phyloP scores from a whole-genome alignment of 2,329 filamentous ascomycete species.

The Alternaria gansuensis region DNA sequence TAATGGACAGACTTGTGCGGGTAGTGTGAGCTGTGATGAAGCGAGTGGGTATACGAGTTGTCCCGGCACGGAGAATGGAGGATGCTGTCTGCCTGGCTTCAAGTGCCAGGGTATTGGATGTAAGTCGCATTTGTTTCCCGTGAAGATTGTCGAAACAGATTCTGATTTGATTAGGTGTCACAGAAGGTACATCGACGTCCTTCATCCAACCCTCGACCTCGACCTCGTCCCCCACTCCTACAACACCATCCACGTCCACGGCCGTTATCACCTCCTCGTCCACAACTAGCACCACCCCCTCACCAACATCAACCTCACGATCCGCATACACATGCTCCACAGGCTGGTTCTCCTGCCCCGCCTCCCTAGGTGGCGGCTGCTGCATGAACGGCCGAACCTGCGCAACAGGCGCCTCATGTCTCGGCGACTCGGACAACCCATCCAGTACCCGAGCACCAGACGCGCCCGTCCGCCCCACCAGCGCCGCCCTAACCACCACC shows the following conservation, averaged over 20 bases:
- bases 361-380: slow-evolving; percentile 59
- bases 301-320: slow-evolving; percentile 16
- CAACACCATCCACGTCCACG: slow-evolving; percentile 47
- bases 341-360: slow-evolving; percentile 58
- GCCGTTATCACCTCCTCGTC: slow-evolving; percentile 50
- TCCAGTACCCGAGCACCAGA: slow-evolving; percentile 50
- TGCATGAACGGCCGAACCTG: slow-evolving; percentile 59
- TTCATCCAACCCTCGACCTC: slow-evolving; percentile 39
- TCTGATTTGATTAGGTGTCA: slow-evolving; percentile 37
- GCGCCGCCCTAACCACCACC: slow-evolving; percentile 46
- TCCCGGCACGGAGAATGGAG: slow-evolving; percentile 70
- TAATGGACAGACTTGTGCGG: slow-evolving; percentile 68
- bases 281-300: slow-evolving; percentile 16
- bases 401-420: slow-evolving; percentile 53
- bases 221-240: slow-evolving; percentile 18
- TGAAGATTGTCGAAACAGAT: no score
- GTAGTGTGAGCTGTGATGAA: slow-evolving; percentile 68
- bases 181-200: slow-evolving; percentile 42
- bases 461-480: slow-evolving; percentile 56
- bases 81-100: slow-evolving; percentile 78
- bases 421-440: slow-evolving; percentile 41
- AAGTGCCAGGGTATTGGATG: slow-evolving; percentile 75
- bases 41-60: slow-evolving; percentile 70
- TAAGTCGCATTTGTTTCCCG: slow-evolving; percentile 53
- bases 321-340: slow-evolving; percentile 53